Base-by-base conservation (phyloP, 176 grass and related monocot species). In the Metroxylon sagu region DNA sequence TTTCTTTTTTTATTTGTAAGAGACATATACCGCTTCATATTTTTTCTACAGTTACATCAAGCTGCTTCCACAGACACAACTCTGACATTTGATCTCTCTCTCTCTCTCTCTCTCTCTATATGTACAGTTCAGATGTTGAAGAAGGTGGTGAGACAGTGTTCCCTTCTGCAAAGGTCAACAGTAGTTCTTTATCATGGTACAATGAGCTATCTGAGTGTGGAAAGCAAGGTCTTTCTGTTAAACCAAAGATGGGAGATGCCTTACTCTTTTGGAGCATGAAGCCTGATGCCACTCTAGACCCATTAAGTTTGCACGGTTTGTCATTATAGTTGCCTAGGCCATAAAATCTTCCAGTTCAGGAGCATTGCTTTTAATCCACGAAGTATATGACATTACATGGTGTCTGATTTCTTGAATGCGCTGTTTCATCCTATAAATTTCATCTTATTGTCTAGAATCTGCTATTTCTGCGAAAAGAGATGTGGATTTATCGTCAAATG, bases 101-200 rank as follows among this genome's bases (percentile, higher is more conserved):
- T 10, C 31, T 8, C 30, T 29, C 28, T 29, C 28, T 29, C 28
- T 29, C 28, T 29, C 14, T 4, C 29, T 2, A 26, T 70, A 54
- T 53, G 19, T 65, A 51, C 56, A 96, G 87, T 50, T 96, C 92
- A 0, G 86, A 96, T 68, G 87, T 96, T 60, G 92, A 96, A 77
- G 87, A 96, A 96, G 91, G 91, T 10, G 91, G 86, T 6, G 91
- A 96, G 72, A 96, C 91, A 23, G 79, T 90, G 79, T 96, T 96
- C 54, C 91, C 91, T 1, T 62, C 90, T 77, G 91, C 91, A 19
- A 90, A 87, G 60, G 68, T 79, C 49, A 96, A 87, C 59, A 80
- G 65, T 64, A 90, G 77, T 69, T 84, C 83, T 12, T 69, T 96
- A 27, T 74, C 80, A 53, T 96, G 91, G 91, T 76, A 87, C 31